Conservation (phyloP, 2,329 filamentous ascomycete species). For the Gyromitra esculenta region DNA sequence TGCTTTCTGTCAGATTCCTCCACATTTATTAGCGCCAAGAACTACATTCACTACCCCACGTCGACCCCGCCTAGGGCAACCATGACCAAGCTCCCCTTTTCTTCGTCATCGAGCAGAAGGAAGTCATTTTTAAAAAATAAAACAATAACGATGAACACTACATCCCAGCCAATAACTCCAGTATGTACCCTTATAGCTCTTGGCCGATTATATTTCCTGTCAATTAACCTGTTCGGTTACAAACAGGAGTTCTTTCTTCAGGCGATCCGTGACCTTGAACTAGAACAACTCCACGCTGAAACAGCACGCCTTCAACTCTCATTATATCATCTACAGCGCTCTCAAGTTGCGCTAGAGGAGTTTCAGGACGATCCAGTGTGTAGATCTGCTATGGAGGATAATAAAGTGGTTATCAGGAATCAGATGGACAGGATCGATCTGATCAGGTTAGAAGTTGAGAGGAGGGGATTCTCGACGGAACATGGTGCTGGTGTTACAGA, state of each 20-base stretch:
- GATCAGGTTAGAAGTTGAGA: slow-evolving; percentile 50
- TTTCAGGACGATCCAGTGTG: slow-evolving; percentile 47
- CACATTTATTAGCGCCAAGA: background rate
- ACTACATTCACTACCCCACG: background rate
- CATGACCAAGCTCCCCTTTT: background rate
- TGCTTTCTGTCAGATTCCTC: too few species aligned
- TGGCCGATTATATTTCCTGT: background rate
- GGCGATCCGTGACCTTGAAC: slow-evolving; percentile 55
- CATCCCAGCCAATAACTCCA: slow-evolving; percentile 55
- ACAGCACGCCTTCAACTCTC: slow-evolving; percentile 57
- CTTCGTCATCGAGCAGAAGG: background rate
- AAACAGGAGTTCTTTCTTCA: slow-evolving; percentile 55
- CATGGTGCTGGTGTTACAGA: slow-evolving; percentile 21
- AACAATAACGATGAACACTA: slow-evolving; percentile 52
- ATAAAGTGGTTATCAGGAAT: slow-evolving; percentile 49
- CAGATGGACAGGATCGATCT: slow-evolving; percentile 50
- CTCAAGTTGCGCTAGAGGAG: slow-evolving; percentile 53
- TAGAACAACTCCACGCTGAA: slow-evolving; percentile 57
- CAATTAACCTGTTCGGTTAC: slow-evolving; percentile 6
- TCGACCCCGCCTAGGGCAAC: slow-evolving; percentile 7
- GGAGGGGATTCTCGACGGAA: slow-evolving; percentile 49
- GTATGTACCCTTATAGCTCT: slow-evolving; percentile 30
- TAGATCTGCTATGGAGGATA: slow-evolving; percentile 51
- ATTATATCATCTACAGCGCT: slow-evolving; percentile 57
- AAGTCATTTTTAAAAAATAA: background rate